Percentiles rank a stretch among this genome's conserved stretches.
Conservation (phyloP, 495 filamentous ascomycete genomes). For the Penicillium salamii region DNA sequence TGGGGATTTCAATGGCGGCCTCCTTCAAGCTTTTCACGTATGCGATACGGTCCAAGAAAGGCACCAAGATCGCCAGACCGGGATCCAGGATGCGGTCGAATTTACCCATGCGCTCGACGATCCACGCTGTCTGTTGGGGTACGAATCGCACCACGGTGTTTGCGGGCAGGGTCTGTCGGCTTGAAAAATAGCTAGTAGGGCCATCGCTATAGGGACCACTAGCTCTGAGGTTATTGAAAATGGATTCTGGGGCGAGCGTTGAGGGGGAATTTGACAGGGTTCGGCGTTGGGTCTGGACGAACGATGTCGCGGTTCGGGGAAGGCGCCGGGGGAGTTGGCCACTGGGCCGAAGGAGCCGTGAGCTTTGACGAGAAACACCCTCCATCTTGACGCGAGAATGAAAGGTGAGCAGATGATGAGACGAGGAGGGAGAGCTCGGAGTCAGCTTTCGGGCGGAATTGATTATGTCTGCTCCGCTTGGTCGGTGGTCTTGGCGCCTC, state of each 20-base stretch:
- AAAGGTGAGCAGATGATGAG: neutral
- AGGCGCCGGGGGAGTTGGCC: slow-evolving; percentile 20
- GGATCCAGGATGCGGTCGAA: slow-evolving; percentile 90
- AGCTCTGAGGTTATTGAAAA: slow-evolving; percentile 22
- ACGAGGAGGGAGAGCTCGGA: slow-evolving; percentile 18
- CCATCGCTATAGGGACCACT: slow-evolving; percentile 19
- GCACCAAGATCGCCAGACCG: slow-evolving; percentile 83
- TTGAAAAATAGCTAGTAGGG: slow-evolving; percentile 54
- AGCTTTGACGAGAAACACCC: slow-evolving; percentile 36
- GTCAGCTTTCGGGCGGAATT: slow-evolving; percentile 12
- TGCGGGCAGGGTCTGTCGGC: slow-evolving; percentile 66
- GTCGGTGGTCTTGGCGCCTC: slow-evolving; percentile 17
- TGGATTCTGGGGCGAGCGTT: slow-evolving; percentile 34
- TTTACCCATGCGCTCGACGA: slow-evolving; percentile 98
- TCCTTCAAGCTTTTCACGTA: slow-evolving; percentile 98
- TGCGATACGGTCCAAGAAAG: slow-evolving; percentile 91
- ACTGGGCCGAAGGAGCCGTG: slow-evolving; percentile 35
- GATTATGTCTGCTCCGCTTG: slow-evolving; percentile 15
- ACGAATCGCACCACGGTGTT: slow-evolving; percentile 97
- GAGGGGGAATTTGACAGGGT: slow-evolving; percentile 33
- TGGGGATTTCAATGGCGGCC: slow-evolving; percentile 90
- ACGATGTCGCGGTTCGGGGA: slow-evolving; percentile 16
- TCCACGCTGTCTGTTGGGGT: slow-evolving; percentile 98
- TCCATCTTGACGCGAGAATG: slow-evolving; percentile 32
- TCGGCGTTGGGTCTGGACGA: slow-evolving; percentile 30